Conservation (phyloP, 257 asterid genomes). For the Salvia hispanica region DNA sequence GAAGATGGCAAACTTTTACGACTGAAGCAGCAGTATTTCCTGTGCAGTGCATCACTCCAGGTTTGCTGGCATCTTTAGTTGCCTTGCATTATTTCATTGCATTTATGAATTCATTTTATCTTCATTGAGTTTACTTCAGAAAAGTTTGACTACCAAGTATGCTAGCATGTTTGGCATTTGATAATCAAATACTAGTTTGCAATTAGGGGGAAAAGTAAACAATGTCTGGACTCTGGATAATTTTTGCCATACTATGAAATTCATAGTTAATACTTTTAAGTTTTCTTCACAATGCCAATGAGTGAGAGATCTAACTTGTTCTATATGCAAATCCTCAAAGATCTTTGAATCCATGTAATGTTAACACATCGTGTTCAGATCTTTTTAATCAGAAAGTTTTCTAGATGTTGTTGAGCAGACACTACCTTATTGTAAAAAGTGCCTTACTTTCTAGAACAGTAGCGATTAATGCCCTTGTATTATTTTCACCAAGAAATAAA, state of each 20-base stretch:
- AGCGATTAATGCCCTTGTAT: not conserved
- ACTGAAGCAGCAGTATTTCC: slow-evolving; percentile 94
- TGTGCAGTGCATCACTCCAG: slow-evolving; percentile 99
- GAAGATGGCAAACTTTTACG: slow-evolving; percentile 90
- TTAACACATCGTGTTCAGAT: slow-evolving; percentile 1
- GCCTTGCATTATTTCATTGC: not conserved
- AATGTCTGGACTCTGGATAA: not conserved
- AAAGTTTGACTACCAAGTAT: slow-evolving; percentile 19
- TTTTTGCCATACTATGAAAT: slow-evolving; percentile 3
- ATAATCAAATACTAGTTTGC: slow-evolving; percentile 4
- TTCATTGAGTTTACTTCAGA: slow-evolving; percentile 3
- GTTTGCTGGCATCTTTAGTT: slow-evolving; percentile 42
- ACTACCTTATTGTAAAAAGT: slow-evolving; percentile 11
- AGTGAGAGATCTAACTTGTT: slow-evolving; percentile 1
- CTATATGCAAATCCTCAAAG: slow-evolving; percentile 6
- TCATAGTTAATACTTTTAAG: slow-evolving; percentile 8
- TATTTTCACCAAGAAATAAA: slow-evolving; percentile 22
- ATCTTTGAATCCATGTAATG: not conserved
- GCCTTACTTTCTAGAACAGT: not conserved
- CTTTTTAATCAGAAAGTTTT: slow-evolving; percentile 2
- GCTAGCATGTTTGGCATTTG: not conserved
- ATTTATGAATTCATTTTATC: slow-evolving; percentile 7
- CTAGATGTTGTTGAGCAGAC: slow-evolving; percentile 13
- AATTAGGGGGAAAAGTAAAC: not conserved
- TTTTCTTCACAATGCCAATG: slow-evolving; percentile 15